Percentiles rank a stretch among this genome's conserved stretches.
phyloP scores from a whole-genome alignment of 495 filamentous ascomycete genomes.

The Extremus antarcticus region DNA sequence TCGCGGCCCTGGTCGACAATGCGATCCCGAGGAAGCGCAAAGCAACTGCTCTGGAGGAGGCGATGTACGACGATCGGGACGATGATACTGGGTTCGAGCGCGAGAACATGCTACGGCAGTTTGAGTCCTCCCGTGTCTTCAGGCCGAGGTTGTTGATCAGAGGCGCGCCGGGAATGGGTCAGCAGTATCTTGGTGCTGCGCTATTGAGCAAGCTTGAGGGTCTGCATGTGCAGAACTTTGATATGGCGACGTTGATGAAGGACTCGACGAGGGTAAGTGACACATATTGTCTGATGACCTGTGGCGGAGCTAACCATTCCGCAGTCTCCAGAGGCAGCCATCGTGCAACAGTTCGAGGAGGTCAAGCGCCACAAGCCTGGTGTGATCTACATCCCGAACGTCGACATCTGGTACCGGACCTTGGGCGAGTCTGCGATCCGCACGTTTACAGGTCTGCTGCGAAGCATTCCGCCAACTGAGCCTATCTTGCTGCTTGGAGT shows the following conservation, averaged over 20 bases:
- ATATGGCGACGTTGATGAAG: conserved; percentile 70
- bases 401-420: conserved; percentile 75
- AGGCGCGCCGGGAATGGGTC: conserved; percentile 79
- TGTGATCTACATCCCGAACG: conserved; percentile 85
- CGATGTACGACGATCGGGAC: conserved; percentile 77
- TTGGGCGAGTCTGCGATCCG: conserved; percentile 55
- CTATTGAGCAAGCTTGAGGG: conserved; percentile 83
- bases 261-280: conserved; percentile 47
- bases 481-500: conserved; percentile 79
- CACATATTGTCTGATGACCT: not conserved
- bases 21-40: conserved; percentile 75
- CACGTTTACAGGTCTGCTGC: conserved; percentile 68
- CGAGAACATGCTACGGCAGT: conserved; percentile 80
- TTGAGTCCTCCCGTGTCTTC: conserved; percentile 80
- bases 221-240: conserved; percentile 89
- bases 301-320: not conserved
- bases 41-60: conserved; percentile 83
- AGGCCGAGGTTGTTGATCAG: conserved; percentile 73
- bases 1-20: conserved; percentile 56
- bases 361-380: conserved; percentile 89
- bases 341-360: conserved; percentile 83
- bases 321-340: conserved; percentile 68
- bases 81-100: conserved; percentile 68
- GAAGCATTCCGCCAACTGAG: conserved; percentile 71
- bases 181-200: conserved; percentile 81